Evolutionary conservation across 441 rosid genomes (phyloP).

Genomic region (Aleurites moluccanus): DNA sequence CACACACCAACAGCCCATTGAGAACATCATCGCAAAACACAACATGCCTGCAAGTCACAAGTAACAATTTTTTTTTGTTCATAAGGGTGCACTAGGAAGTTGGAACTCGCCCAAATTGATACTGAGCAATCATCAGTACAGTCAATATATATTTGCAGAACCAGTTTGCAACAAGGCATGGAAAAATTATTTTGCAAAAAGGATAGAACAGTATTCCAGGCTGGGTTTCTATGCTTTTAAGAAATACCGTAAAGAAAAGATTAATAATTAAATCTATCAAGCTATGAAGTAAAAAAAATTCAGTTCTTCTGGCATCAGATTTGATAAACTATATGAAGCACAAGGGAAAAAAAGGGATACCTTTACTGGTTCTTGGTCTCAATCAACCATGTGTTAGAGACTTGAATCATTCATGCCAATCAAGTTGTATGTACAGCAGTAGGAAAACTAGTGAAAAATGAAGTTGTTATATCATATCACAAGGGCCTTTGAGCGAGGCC

Average conservation of each 20-base stretch:
- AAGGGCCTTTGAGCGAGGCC: constrained; percentile 56
- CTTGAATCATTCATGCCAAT: constrained; percentile 22
- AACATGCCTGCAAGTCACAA: constrained; percentile 24
- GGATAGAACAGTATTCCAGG: not conserved
- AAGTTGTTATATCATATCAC: constrained; percentile 34
- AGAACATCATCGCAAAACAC: constrained; percentile 23
- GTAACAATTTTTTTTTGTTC: not conserved
- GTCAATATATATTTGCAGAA: not conserved
- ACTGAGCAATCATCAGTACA: not conserved
- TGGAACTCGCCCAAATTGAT: not conserved
- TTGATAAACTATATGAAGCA: not conserved
- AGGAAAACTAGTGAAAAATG: constrained; percentile 22
- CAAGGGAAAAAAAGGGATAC: constrained; percentile 25
- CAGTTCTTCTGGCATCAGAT: not conserved
- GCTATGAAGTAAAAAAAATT: not conserved
- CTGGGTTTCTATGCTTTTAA: not conserved
- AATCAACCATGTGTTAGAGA: constrained; percentile 13
- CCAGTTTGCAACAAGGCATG: not conserved
- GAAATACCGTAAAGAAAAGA: too few species aligned
- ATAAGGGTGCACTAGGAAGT: not conserved
- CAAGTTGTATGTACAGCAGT: constrained; percentile 25
- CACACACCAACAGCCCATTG: constrained; percentile 7
- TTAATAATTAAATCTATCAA: not conserved
- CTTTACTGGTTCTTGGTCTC: constrained; percentile 28
- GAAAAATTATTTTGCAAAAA: not conserved